phyloP scores from a whole-genome alignment of 2,329 filamentous ascomycete species.

The Incumbomyces lentus region DNA sequence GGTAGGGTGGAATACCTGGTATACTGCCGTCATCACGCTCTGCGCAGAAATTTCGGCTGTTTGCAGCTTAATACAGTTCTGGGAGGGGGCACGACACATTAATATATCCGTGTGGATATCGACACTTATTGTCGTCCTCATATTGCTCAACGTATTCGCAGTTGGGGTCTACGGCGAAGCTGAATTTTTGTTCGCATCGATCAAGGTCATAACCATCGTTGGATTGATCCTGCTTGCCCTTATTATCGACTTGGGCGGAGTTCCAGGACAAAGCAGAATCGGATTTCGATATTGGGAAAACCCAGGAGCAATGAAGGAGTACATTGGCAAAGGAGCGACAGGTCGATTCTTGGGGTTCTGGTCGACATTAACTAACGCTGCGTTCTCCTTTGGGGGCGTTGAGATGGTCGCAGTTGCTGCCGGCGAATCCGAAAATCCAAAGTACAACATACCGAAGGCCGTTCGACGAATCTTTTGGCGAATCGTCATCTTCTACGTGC shows the following conservation, averaged over 20 bases:
- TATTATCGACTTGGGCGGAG: conserved; percentile 40
- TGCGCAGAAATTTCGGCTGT: conserved; percentile 53
- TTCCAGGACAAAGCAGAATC: conserved; percentile 39
- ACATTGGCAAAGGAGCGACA: conserved; percentile 22
- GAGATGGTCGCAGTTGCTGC: conserved; percentile 41
- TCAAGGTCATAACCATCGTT: conserved; percentile 42
- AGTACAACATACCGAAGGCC: conserved; percentile 31
- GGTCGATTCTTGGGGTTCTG: conserved; percentile 47
- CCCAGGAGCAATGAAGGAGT: conserved; percentile 19
- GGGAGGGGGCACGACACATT: conserved; percentile 34
- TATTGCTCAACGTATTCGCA: conserved; percentile 56
- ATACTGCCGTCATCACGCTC: conserved; percentile 30
- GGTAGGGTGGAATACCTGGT: conserved; percentile 39
- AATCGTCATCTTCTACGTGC: conserved; percentile 66
- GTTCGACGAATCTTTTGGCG: conserved; percentile 37
- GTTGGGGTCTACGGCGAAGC: conserved; percentile 38
- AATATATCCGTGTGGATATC: conserved; percentile 24
- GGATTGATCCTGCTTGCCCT: conserved; percentile 42
- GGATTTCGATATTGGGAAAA: conserved; percentile 52
- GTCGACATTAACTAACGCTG: conserved; percentile 36
- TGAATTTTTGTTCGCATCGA: conserved; percentile 38
- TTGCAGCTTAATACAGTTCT: conserved; percentile 54
- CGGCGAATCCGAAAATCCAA: conserved; percentile 38
- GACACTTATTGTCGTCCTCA: conserved; percentile 24
- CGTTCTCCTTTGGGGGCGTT: conserved; percentile 43